Base-by-base conservation (phyloP, 2,329 filamentous ascomycete species). In the Ophiostoma himal-ulmi region DNA sequence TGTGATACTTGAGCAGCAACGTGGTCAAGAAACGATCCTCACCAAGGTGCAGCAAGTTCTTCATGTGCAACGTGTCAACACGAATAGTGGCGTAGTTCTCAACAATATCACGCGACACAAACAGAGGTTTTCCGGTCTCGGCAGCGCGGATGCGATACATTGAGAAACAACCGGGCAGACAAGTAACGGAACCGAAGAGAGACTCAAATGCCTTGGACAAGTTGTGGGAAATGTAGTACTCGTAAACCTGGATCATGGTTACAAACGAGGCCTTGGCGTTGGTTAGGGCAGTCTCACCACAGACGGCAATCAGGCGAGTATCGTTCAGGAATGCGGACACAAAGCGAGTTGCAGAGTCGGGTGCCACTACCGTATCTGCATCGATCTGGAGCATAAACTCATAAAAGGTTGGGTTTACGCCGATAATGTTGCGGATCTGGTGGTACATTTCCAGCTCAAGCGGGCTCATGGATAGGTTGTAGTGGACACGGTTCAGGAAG, bases 191-290 rank as follows among this genome's bases (percentile, higher is more conserved):
- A 77, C 94, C 95, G 77, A 99, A 99, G 72, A 99, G 87, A 72
- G 93, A 97, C 79, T 99, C 95, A 78, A 99, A 99, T 73, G 95
- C 93, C 83, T 99, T 99, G 70, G 95, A 85, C 79, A 99, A 82
- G 80, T 99, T 91, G 85, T 99, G 95, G 41, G 95, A 98, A 78
- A 99, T 99, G 80, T 94, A 99, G 84, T 99, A 99, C 80, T 99
- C 95, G 82, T 99, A 99, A 74, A 99, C 95, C 80, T 99, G 95
- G 79, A 99, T 99, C 94, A 98, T 98, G 68, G 95, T 99, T 75
- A 96, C 88, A 77, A 96, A 93, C 0, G 94, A 97, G 7, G 91
- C 86, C 80, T 97, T 97, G 72, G 93, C 91, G 78, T 99, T 99
- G 73, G 90, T 94, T 67, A 99, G 84, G 20, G 91, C 91, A 0